These are phyloP conservation scores for Fusarium albidum DNA, from an alignment of 2,329 filamentous ascomycete species.

Conservation along the genomic window DNA sequence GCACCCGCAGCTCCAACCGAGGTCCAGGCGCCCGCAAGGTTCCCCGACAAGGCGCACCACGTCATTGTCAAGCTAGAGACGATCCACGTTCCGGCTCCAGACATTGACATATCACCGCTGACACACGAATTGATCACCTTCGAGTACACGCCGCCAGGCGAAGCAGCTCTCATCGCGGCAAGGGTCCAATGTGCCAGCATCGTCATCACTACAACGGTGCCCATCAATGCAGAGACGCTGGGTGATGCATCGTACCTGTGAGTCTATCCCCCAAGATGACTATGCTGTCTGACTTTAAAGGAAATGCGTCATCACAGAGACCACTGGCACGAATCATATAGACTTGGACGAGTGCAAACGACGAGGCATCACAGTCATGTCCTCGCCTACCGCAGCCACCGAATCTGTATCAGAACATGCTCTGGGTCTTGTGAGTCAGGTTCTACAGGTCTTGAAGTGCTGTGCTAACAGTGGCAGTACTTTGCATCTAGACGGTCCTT, in stretches of 20 bases:
- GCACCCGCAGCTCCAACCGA: neutral
- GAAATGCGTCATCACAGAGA: constrained; percentile 9
- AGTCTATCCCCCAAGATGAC: neutral
- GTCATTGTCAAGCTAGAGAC: constrained; percentile 13
- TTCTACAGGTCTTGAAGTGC: neutral
- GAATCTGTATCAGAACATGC: constrained; percentile 9
- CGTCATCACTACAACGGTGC: neutral
- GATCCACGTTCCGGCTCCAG: neutral
- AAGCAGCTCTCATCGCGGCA: neutral
- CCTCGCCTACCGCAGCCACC: neutral
- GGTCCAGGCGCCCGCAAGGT: neutral
- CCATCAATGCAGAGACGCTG: constrained; percentile 1
- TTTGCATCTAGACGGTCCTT: neutral
- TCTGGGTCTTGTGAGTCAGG: neutral
- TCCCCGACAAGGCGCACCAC: neutral
- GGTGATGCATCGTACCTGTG: constrained; percentile 7
- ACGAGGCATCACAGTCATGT: constrained; percentile 3
- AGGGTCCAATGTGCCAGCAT: constrained; percentile 1
- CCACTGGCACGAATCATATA: constrained; percentile 4
- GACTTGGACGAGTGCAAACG: constrained; percentile 3
- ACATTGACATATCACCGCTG: constrained; percentile 1
- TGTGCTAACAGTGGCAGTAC: neutral
- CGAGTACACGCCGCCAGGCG: neutral
- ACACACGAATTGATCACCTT: constrained; percentile 4
- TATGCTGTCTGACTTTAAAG: neutral